Evolutionary conservation across 23 red algal species (phyloP).

Genomic region (Gracilaria domingensis): DNA sequence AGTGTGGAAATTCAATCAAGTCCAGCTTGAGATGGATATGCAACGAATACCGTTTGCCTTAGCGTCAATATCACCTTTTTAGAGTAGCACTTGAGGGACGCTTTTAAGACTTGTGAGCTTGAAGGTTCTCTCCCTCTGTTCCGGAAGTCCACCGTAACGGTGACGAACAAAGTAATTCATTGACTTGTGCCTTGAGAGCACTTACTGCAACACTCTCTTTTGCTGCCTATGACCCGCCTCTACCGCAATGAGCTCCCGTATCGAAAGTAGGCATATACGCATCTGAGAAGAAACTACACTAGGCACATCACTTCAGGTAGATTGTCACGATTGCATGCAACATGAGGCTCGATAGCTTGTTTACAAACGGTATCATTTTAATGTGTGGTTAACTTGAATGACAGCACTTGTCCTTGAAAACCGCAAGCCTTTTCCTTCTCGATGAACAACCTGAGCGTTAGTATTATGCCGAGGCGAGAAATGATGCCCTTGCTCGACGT

Average conservation of each 20-base stretch:
- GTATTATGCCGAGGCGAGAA: too few species aligned
- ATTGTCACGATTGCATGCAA: too few species aligned
- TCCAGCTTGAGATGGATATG: background rate
- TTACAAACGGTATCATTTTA: too few species aligned
- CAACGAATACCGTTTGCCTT: background rate
- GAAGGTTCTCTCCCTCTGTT: background rate
- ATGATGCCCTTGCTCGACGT: too few species aligned
- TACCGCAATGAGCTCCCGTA: background rate
- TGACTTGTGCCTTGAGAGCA: background rate
- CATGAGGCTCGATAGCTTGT: too few species aligned
- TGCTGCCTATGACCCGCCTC: background rate
- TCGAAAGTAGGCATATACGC: background rate
- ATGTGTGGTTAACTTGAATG: too few species aligned
- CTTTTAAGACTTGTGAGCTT: background rate
- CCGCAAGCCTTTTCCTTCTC: too few species aligned
- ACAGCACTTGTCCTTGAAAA: too few species aligned
- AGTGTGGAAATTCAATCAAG: background rate
- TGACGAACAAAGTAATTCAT: constrained; percentile 7
- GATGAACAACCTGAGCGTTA: too few species aligned
- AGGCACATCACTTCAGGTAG: too few species aligned
- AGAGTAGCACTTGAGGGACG: background rate
- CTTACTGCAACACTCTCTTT: background rate
- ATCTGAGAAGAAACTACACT: too few species aligned
- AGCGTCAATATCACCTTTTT: background rate
- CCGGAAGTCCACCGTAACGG: background rate